Conservation (phyloP, 306 rosid species). For the Phaseolus lunatus region DNA sequence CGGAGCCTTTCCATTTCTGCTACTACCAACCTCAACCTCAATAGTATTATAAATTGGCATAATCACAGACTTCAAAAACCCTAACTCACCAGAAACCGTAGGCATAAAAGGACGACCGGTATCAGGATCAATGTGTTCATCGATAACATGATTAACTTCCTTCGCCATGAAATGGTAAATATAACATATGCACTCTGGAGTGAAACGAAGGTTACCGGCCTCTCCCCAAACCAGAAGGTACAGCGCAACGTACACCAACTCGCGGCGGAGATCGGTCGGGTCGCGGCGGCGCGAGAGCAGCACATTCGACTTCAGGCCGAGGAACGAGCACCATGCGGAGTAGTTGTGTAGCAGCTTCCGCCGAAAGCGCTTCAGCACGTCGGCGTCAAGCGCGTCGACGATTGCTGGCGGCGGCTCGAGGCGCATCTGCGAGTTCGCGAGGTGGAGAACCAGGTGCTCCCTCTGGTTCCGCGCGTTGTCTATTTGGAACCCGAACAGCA, state of each 20-base stretch:
- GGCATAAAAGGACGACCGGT: slow-evolving; percentile 78
- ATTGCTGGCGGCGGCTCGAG: slow-evolving; percentile 57
- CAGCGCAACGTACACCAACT: slow-evolving; percentile 74
- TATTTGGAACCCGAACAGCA: slow-evolving; percentile 74
- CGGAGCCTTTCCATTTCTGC: slow-evolving; percentile 86
- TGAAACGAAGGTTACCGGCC: slow-evolving; percentile 80
- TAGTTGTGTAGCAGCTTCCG: slow-evolving; percentile 74
- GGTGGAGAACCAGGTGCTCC: slow-evolving; percentile 92
- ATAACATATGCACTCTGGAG: slow-evolving; percentile 81
- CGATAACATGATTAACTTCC: slow-evolving; percentile 76
- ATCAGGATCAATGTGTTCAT: slow-evolving; percentile 58
- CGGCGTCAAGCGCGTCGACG: slow-evolving; percentile 59
- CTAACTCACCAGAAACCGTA: slow-evolving; percentile 63
- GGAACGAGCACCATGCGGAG: slow-evolving; percentile 78
- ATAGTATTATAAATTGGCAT: slow-evolving; percentile 76
- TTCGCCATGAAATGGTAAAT: slow-evolving; percentile 82
- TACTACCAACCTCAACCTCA: slow-evolving; percentile 70
- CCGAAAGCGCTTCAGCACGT: slow-evolving; percentile 63
- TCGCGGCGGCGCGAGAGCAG: slow-evolving; percentile 49
- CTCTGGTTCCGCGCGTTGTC: slow-evolving; percentile 93
- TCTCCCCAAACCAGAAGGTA: slow-evolving; percentile 89
- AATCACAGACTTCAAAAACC: slow-evolving; percentile 73
- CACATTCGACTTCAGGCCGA: slow-evolving; percentile 67
- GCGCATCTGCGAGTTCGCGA: slow-evolving; percentile 94
- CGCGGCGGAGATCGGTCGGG: slow-evolving; percentile 59